Conservation (phyloP, 108 stramenopile genomes). For the Asterionellopsis glacialis region DNA sequence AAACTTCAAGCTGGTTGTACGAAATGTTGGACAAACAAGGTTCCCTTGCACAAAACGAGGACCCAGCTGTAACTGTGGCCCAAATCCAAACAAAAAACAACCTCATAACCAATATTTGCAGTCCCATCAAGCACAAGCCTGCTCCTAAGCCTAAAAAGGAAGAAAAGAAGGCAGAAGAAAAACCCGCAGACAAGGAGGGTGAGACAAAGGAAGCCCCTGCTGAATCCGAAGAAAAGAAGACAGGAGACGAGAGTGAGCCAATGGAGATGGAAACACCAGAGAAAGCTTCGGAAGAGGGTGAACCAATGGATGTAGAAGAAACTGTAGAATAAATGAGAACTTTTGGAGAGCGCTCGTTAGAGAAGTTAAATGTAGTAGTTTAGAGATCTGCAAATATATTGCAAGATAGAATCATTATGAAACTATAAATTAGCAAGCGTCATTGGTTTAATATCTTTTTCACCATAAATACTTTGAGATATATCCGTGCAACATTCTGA, state of each 20-base stretch:
- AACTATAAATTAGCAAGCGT: too few species aligned
- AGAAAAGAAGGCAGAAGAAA: slow-evolving; percentile 41
- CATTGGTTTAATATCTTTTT: too few species aligned
- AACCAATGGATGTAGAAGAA: too few species aligned
- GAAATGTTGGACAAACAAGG: slow-evolving; percentile 91
- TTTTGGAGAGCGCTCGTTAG: too few species aligned
- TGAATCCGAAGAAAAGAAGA: slow-evolving; percentile 47
- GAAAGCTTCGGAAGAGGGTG: too few species aligned
- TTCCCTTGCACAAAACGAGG: slow-evolving; percentile 46
- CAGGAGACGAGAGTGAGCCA: slow-evolving; percentile 28
- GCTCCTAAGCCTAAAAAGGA: slow-evolving; percentile 78
- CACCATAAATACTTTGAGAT: too few species aligned
- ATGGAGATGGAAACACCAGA: slow-evolving; percentile 27
- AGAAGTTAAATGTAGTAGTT: too few species aligned
- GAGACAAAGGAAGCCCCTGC: slow-evolving; percentile 49
- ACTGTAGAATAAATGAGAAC: too few species aligned
- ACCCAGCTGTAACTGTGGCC: slow-evolving; percentile 80
- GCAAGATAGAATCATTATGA: too few species aligned
- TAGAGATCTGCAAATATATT: too few species aligned
- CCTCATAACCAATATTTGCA: slow-evolving; percentile 59
- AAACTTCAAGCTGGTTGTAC: slow-evolving; percentile 87
- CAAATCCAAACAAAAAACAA: slow-evolving; percentile 66
- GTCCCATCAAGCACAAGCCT: slow-evolving; percentile 92
- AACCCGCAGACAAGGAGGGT: slow-evolving; percentile 29
- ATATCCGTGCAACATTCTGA: too few species aligned